Evolutionary conservation across 805 yeast species (phyloP).

Genomic region (Ogataea sp.): DNA sequence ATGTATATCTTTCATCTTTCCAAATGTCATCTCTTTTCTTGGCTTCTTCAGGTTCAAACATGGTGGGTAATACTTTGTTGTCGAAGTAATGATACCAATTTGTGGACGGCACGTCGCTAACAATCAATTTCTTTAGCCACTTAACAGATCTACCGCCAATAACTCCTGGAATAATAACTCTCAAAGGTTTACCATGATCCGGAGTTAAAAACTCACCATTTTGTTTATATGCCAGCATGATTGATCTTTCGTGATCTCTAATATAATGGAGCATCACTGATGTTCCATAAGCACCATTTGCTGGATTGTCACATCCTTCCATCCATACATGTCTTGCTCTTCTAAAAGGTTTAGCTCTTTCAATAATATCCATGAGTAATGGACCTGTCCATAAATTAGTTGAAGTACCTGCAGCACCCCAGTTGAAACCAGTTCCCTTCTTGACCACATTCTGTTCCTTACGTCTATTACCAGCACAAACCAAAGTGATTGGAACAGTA

Average conservation of each 20-base stretch:
- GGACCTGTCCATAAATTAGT: slow-evolving; percentile 28
- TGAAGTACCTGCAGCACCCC: slow-evolving; percentile 29
- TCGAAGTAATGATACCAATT: slow-evolving; percentile 30
- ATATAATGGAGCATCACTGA: slow-evolving; percentile 25
- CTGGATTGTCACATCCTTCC: slow-evolving; percentile 27
- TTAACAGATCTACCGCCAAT: slow-evolving; percentile 33
- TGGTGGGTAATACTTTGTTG: slow-evolving; percentile 28
- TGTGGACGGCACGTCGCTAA: slow-evolving; percentile 24
- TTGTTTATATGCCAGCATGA: slow-evolving; percentile 27
- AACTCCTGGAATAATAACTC: slow-evolving; percentile 29
- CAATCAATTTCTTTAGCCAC: slow-evolving; percentile 23
- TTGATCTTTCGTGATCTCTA: slow-evolving; percentile 22
- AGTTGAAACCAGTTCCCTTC: slow-evolving; percentile 27
- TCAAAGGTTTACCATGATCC: slow-evolving; percentile 28
- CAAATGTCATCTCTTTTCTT: slow-evolving; percentile 25
- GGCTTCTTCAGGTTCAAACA: slow-evolving; percentile 26
- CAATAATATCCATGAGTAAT: slow-evolving; percentile 20
- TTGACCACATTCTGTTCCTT: slow-evolving; percentile 27
- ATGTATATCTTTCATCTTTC: slow-evolving; percentile 29
- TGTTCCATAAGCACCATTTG: slow-evolving; percentile 27
- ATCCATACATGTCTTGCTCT: slow-evolving; percentile 24
- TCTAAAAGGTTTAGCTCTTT: slow-evolving; percentile 18
- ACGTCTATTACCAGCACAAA: slow-evolving; percentile 29
- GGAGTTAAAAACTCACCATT: slow-evolving; percentile 27
- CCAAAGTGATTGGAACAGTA: slow-evolving; percentile 26